Evolutionary conservation across 225 moss, liverwort and hornwort species (phyloP).

Genomic region (Straminergon stramineum): DNA sequence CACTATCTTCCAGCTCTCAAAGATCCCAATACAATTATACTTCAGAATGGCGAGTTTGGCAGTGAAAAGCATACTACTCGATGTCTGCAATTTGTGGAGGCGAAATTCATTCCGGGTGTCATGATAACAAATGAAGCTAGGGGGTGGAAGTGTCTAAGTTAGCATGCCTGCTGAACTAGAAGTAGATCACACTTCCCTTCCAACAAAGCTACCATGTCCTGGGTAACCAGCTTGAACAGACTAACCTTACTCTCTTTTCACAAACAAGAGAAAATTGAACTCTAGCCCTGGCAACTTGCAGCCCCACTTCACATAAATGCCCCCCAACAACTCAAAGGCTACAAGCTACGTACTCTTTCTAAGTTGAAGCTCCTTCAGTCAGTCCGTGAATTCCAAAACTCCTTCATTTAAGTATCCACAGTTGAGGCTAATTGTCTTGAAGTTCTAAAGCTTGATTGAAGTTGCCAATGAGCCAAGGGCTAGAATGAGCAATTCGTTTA

Average conservation of each 20-base stretch:
- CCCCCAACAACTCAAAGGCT: not conserved
- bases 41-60: not conserved
- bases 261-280: not conserved
- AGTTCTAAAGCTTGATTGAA: not conserved
- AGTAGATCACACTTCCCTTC: not conserved
- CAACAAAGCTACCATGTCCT: not conserved
- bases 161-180: not conserved
- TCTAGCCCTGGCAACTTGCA: not conserved
- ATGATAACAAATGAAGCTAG: not conserved
- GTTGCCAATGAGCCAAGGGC: not conserved
- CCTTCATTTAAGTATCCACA: not conserved
- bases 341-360: not conserved
- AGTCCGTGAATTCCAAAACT: not conserved
- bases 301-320: not conserved
- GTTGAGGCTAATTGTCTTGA: not conserved
- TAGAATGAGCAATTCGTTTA: not conserved
- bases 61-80: not conserved
- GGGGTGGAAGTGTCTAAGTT: not conserved
- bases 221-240: not conserved
- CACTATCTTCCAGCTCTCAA: not conserved
- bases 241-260: not conserved
- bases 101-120: not conserved
- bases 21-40: not conserved
- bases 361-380: not conserved
- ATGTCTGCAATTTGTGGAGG: not conserved